Base-by-base conservation (phyloP, 2,329 filamentous ascomycete genomes). In the Talaromyces marneffei region DNA sequence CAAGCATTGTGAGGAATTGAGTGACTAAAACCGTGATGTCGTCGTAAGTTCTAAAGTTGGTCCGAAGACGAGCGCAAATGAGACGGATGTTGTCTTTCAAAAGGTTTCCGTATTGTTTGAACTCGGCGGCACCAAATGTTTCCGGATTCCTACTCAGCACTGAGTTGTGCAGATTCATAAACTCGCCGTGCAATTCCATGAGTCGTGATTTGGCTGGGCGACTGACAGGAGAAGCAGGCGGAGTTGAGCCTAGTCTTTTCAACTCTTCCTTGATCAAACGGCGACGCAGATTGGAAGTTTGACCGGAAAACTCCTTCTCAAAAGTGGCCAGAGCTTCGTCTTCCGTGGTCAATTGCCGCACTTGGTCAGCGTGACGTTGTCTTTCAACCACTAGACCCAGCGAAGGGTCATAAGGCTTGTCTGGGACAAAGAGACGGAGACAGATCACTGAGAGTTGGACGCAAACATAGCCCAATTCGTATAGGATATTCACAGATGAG, bases 371-470 rank as follows among this genome's bases (percentile, higher is more conserved):
- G 69, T 88, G 82, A 23, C 84, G 77, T 59, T 82, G 74, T 20
- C 85, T 83, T 67, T 91, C 87, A 18, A 96, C 83, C 57, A 80
- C 79, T 6, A 83, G 75, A 55, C 78, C 78, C 35, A 86, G 72
- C 1, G 85, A 86, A 1, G 94, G 94, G 72, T 99, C 94, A 68
- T 93, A 94, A 3, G 89, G 83, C 66, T 88, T 87, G 72, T 96
- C 88, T 0, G 95, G 92, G 2, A 97, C 86, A 70, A 93, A 97
- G 2, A 97, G 80, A 64, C 84, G 84, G 53, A 97, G 80, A 40
- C 88, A 85, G 16, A 87, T 87, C 20, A 92, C 75, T 1, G 90
- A 88, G 63, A 96, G 86, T 56, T 88, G 82, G 29, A 92, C 81
- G 85, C 92, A 94, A 4, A 89, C 87, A 23, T 88, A 75, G 20